These are phyloP conservation scores for Pisolithus thermaeus DNA, from an alignment of 1,284 basidiomycete species.

Conservation along the genomic window DNA sequence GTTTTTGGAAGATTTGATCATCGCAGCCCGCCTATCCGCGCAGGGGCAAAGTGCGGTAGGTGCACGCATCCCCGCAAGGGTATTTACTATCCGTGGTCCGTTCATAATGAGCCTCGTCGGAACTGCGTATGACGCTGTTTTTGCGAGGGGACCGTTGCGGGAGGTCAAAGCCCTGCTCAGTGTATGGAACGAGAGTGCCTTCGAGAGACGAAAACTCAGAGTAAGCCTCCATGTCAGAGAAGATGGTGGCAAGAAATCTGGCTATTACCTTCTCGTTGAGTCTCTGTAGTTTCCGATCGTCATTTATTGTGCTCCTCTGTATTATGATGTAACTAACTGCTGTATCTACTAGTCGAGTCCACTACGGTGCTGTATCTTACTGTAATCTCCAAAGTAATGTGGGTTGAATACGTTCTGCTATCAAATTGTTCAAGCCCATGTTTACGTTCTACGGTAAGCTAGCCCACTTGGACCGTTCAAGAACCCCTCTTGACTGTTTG, in stretches of 20 bases:
- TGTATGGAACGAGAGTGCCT: constrained; percentile 29
- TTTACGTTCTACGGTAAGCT: too few relatives aligned
- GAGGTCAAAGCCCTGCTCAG: constrained; percentile 23
- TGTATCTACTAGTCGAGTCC: neutral
- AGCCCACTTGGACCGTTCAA: too few relatives aligned
- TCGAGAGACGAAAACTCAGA: constrained; percentile 26
- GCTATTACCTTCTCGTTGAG: constrained; percentile 18
- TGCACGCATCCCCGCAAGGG: constrained; percentile 14
- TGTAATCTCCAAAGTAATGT: too few relatives aligned
- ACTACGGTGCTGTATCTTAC: neutral
- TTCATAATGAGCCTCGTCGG: constrained; percentile 14
- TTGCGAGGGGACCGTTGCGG: constrained; percentile 16
- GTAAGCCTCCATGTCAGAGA: constrained; percentile 14
- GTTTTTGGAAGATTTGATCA: constrained; percentile 24
- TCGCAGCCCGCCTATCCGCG: constrained; percentile 22
- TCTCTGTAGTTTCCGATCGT: constrained; percentile 16
- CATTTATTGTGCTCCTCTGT: neutral
- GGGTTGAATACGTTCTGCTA: too few relatives aligned
- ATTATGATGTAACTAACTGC: neutral
- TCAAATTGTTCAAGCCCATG: too few relatives aligned
- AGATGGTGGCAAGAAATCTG: constrained; percentile 3
- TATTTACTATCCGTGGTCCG: constrained; percentile 12
- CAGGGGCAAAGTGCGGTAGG: constrained; percentile 19
- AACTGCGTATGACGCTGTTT: constrained; percentile 18
- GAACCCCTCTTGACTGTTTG: too few relatives aligned